Conservation (phyloP, 371 early-diverging fungal species). For the Batkoa obscura region DNA sequence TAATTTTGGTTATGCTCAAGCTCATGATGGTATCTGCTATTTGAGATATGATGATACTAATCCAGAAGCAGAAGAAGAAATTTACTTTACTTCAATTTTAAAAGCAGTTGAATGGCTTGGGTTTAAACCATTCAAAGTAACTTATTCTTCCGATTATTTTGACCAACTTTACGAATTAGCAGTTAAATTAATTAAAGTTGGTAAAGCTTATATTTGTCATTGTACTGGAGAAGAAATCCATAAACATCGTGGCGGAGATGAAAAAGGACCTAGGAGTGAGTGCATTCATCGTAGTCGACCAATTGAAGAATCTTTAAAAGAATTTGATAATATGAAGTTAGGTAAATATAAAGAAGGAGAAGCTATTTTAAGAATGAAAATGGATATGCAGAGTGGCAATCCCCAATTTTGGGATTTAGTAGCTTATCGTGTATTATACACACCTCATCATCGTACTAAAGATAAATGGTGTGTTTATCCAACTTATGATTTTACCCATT, state of each 20-base stretch:
- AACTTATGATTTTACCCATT: slow-evolving; percentile 99
- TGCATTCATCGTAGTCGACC: slow-evolving; percentile 90
- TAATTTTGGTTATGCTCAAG: slow-evolving; percentile 94
- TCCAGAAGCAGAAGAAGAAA: slow-evolving; percentile 93
- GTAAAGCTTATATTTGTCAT: slow-evolving; percentile 95
- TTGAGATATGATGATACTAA: slow-evolving; percentile 99
- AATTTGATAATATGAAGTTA: slow-evolving; percentile 96
- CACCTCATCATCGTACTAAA: slow-evolving; percentile 86
- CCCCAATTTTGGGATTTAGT: slow-evolving; percentile 99
- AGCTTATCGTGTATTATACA: slow-evolving; percentile 89
- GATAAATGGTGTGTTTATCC: slow-evolving; percentile 96
- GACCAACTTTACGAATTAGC: slow-evolving; percentile 84
- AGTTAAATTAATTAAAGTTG: slow-evolving; percentile 71
- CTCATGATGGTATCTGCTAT: slow-evolving; percentile 82
- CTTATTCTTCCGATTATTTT: slow-evolving; percentile 97
- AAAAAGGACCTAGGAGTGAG: slow-evolving; percentile 66
- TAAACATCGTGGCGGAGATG: slow-evolving; percentile 76
- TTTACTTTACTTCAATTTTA: slow-evolving; percentile 87
- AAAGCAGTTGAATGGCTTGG: slow-evolving; percentile 97
- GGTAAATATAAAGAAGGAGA: slow-evolving; percentile 90
- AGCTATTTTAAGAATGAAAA: slow-evolving; percentile 96
- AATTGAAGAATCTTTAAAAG: slow-evolving; percentile 73
- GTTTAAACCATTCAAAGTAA: slow-evolving; percentile 83
- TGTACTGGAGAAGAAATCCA: slow-evolving; percentile 90
- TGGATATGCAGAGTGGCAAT: slow-evolving; percentile 90